phyloP scores from a whole-genome alignment of 1,139 yeast species.

The Casaregolazyma lundiana region DNA sequence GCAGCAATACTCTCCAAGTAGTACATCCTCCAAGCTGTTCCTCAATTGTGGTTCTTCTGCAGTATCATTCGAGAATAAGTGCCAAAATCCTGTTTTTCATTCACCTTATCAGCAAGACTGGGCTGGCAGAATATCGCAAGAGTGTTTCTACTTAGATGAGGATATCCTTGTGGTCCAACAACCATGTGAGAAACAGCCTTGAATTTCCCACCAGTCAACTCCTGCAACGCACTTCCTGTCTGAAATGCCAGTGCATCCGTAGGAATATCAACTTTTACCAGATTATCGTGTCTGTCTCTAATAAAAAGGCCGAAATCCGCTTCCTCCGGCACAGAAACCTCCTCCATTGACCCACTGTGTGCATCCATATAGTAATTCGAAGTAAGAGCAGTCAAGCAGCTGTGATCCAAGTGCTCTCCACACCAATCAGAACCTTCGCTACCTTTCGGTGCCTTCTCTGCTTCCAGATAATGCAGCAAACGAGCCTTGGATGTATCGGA shows the following conservation, averaged over 20 bases:
- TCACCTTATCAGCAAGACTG: conserved; percentile 46
- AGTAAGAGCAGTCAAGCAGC: conserved; percentile 58
- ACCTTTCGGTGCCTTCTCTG: conserved; percentile 5
- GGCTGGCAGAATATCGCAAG: conserved; percentile 66
- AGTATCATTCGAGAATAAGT: conserved; percentile 38
- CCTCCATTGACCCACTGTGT: conserved; percentile 17
- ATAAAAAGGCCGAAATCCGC: conserved; percentile 51
- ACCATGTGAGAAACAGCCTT: conserved; percentile 63
- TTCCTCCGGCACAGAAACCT: conserved; percentile 13
- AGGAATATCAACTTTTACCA: conserved; percentile 53
- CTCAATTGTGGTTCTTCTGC: conserved; percentile 21
- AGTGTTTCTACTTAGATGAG: conserved; percentile 46
- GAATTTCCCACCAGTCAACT: conserved; percentile 46
- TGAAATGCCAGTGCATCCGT: conserved; percentile 56
- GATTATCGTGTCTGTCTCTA: conserved; percentile 42
- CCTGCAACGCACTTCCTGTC: conserved; percentile 59
- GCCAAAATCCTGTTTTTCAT: conserved; percentile 47
- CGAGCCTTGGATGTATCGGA: conserved; percentile 60
- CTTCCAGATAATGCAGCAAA: conserved; percentile 50
- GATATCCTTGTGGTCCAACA: conserved; percentile 36
- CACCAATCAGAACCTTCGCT: conserved; percentile 45
- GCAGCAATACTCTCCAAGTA: too few species aligned
- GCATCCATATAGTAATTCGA: conserved; percentile 53
- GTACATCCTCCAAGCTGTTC: background rate
- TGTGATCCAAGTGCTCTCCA: conserved; percentile 62